Evolutionary conservation across 2,329 filamentous ascomycete species (phyloP).

Genomic region (Pseudocercospora pini-densiflorae): DNA sequence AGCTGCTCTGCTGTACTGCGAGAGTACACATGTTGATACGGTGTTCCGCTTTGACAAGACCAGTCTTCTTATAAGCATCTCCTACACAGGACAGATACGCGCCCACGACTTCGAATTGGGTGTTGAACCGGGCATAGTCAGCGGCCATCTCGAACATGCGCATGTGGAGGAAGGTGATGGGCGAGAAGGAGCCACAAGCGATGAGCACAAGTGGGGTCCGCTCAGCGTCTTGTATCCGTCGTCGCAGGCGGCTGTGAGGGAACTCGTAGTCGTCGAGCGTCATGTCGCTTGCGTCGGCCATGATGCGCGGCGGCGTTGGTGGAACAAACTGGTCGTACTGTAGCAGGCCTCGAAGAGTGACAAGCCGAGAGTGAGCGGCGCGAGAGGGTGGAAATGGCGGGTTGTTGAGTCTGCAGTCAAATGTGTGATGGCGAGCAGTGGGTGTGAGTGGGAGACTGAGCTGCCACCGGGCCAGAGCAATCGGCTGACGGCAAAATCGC

Average conservation of each 20-base stretch:
- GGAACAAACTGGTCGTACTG: constrained; percentile 18
- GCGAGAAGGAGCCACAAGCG: constrained; percentile 63
- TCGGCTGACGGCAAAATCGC: neutral
- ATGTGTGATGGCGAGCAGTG: neutral
- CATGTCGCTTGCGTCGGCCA: constrained; percentile 38
- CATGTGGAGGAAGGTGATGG: constrained; percentile 68
- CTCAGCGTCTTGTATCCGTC: constrained; percentile 58
- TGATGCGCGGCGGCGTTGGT: constrained; percentile 16
- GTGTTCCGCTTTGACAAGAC: constrained; percentile 73
- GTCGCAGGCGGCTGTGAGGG: constrained; percentile 63
- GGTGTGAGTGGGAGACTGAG: neutral
- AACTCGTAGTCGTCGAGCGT: constrained; percentile 61
- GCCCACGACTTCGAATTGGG: constrained; percentile 81
- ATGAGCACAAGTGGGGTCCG: constrained; percentile 70
- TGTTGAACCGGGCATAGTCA: constrained; percentile 76
- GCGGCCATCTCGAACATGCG: constrained; percentile 89
- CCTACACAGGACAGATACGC: constrained; percentile 83
- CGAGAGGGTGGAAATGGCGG: neutral
- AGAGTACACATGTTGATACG: constrained; percentile 85
- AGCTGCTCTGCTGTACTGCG: constrained; percentile 75
- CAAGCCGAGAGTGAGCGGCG: neutral
- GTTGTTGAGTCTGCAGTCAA: neutral
- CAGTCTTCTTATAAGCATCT: constrained; percentile 78
- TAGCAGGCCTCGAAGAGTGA: constrained; percentile 18
- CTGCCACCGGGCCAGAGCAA: neutral